Evolutionary conservation across 2,329 filamentous ascomycete species (phyloP).

Genomic region (Apiospora aurea): DNA sequence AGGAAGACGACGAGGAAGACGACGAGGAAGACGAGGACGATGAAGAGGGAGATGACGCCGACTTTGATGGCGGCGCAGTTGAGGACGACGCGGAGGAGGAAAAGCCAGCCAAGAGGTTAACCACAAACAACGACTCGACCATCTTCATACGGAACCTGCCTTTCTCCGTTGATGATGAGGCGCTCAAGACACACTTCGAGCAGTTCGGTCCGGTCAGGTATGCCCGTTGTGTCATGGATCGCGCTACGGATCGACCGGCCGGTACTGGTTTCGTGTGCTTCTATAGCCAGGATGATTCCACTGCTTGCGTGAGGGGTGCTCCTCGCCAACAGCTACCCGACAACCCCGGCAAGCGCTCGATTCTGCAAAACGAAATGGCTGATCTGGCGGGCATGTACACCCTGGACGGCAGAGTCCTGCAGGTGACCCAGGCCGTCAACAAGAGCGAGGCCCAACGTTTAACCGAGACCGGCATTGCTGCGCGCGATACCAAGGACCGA

Average conservation of each 20-base stretch:
- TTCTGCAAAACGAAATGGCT: conserved; percentile 84
- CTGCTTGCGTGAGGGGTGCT: conserved; percentile 76
- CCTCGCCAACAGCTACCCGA: conserved; percentile 63
- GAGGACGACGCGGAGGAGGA: conserved; percentile 45
- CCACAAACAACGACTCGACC: conserved; percentile 74
- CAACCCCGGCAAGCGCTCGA: conserved; percentile 72
- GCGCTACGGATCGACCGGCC: conserved; percentile 81
- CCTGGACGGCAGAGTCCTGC: conserved; percentile 85
- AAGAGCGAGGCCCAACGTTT: conserved; percentile 81
- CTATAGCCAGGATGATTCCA: conserved; percentile 76
- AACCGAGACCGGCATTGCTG: conserved; percentile 73
- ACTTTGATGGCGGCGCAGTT: conserved; percentile 38
- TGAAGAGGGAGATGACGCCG: conserved; percentile 45
- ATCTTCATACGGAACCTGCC: conserved; percentile 95
- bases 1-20: conserved; percentile 46
- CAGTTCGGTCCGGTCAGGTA: conserved; percentile 90
- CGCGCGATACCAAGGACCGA: conserved; percentile 75
- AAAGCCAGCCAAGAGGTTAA: conserved; percentile 44
- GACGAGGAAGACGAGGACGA: conserved; percentile 49
- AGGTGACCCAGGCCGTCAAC: conserved; percentile 84
- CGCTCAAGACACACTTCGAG: conserved; percentile 84
- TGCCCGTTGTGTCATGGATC: conserved; percentile 89
- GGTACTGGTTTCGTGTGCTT: conserved; percentile 98
- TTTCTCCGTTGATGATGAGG: conserved; percentile 84
- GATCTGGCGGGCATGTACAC: conserved; percentile 89